These are phyloP conservation scores for Sclerotinia spermophila DNA, from an alignment of 2,329 filamentous ascomycete species.

Conservation along the genomic window DNA sequence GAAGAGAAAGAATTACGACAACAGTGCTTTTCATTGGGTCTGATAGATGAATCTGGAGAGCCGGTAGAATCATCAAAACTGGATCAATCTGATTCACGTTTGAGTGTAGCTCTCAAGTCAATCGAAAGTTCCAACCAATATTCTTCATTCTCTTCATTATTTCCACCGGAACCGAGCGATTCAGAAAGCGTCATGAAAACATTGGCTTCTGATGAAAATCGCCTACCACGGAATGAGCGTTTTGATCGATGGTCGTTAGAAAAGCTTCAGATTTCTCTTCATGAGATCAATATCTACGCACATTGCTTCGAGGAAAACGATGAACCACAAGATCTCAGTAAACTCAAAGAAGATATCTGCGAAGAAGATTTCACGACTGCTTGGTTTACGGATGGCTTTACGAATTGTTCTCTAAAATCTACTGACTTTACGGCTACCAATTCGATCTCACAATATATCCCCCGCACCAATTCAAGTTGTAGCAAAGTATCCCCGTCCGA, in stretches of 20 bases:
- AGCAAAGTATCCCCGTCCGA: background rate
- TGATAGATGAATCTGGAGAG: conserved; percentile 30
- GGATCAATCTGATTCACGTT: conserved; percentile 15
- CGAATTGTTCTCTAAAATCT: background rate
- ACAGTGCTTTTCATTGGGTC: conserved; percentile 23
- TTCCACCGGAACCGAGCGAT: conserved; percentile 17
- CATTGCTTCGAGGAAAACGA: background rate
- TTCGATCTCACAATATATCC: background rate
- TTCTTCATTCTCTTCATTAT: conserved; percentile 24
- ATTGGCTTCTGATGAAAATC: conserved; percentile 1
- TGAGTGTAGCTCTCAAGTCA: conserved; percentile 6
- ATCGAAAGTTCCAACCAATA: conserved; percentile 20
- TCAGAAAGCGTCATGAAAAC: background rate
- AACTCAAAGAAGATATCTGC: conserved; percentile 17
- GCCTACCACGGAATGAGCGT: conserved; percentile 10
- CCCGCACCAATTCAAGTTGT: too few species aligned
- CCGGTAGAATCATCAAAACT: conserved; percentile 21
- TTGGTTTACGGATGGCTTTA: conserved; percentile 26
- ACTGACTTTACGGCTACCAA: background rate
- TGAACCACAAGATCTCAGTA: background rate
- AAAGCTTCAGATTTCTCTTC: conserved; percentile 23
- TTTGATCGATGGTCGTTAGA: conserved; percentile 31
- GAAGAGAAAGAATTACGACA: conserved; percentile 20
- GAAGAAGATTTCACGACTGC: conserved; percentile 21
- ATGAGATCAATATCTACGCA: conserved; percentile 27